Base-by-base conservation (phyloP, 192 early-diverging fungal species). In the Coemansia biformis region DNA sequence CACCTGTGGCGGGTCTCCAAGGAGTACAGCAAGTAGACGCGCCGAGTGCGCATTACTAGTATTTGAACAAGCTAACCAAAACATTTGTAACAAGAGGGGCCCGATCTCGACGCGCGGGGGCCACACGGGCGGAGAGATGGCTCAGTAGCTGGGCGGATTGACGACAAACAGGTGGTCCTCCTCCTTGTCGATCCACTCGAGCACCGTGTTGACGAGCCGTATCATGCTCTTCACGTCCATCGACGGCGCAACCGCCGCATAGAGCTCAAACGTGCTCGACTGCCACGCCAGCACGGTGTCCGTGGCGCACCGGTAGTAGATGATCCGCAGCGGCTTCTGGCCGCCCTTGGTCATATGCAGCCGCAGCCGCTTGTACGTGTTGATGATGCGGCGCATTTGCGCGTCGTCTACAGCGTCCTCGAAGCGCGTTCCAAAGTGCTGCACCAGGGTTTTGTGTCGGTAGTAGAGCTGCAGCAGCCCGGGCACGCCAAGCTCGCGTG, bases 111-210 rank as follows among this genome's bases (percentile, higher is more conserved):
- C n/a, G n/a, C n/a, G n/a, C n/a, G n/a, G n/a, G n/a, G n/a, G n/a
- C n/a, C n/a, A n/a, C n/a, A n/a, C n/a, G n/a, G n/a, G 40, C 2
- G 12, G 21, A 42, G 10, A 42, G 2, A 42, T 42, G 2, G 15
- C 7, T 75, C 74, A 86, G 72, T 87, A 86, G 18, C 82, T 82
- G 6, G 85, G 86, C 6, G 86, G 78, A 38, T 86, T 83, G 19
- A 88, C 51, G 17, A 87, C 83, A 57, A 90, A 83, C 31, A 90
- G 50, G 40, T 76, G 82, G 19, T 87, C 85, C 51, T 87, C 86
- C 22, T 87, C 75, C 47, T 79, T 83, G 41, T 80, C 82, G 41
- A 88, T 82, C 88, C 88, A 90, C 34, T 81, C 77, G n/a, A 88
- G 57, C 21, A 88, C 67, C 29, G 67, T 56, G 55, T 88, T 88